Conservation (phyloP, 352 stramenopile genomes). For the Hyaloperonospora arabidopsidis region DNA sequence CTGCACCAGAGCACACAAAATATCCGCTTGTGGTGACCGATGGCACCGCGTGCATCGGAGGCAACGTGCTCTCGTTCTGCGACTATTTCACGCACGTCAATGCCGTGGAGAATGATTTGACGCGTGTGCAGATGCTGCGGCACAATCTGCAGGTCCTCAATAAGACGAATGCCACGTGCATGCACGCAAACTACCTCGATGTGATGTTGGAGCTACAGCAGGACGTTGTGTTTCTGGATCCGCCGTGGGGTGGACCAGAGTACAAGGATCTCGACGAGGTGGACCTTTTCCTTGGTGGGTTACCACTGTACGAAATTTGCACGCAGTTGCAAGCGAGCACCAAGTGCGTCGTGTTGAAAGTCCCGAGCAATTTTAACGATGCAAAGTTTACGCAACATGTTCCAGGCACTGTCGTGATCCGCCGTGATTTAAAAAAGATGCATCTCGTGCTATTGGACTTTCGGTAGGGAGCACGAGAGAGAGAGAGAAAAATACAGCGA, state of each 20-base stretch:
- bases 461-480: too few species aligned
- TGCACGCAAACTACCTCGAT: slow-evolving; percentile 57
- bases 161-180: slow-evolving; percentile 52
- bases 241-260: slow-evolving; percentile 73
- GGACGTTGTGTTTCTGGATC: slow-evolving; percentile 79
- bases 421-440: slow-evolving; percentile 76
- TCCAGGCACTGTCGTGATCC: slow-evolving; percentile 45
- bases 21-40: slow-evolving; percentile 58
- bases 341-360: slow-evolving; percentile 69
- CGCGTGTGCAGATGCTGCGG: slow-evolving; percentile 59
- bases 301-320: slow-evolving; percentile 61
- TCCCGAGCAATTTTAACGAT: slow-evolving; percentile 76
- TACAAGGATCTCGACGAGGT: slow-evolving; percentile 70
- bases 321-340: slow-evolving; percentile 33
- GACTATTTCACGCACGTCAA: slow-evolving; percentile 71
- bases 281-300: slow-evolving; percentile 56
- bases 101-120: slow-evolving; percentile 58
- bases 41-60: slow-evolving; percentile 70
- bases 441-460: slow-evolving; percentile 64
- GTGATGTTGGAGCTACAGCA: slow-evolving; percentile 66
- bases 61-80: slow-evolving; percentile 77
- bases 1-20: slow-evolving; percentile 19
- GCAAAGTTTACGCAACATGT: slow-evolving; percentile 59
- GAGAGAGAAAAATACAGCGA: too few species aligned
- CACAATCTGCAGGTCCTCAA: slow-evolving; percentile 61